These are phyloP conservation scores for Tetraselmis chui DNA, from an alignment of 139 green algal genomes.

Conservation along the genomic window DNA sequence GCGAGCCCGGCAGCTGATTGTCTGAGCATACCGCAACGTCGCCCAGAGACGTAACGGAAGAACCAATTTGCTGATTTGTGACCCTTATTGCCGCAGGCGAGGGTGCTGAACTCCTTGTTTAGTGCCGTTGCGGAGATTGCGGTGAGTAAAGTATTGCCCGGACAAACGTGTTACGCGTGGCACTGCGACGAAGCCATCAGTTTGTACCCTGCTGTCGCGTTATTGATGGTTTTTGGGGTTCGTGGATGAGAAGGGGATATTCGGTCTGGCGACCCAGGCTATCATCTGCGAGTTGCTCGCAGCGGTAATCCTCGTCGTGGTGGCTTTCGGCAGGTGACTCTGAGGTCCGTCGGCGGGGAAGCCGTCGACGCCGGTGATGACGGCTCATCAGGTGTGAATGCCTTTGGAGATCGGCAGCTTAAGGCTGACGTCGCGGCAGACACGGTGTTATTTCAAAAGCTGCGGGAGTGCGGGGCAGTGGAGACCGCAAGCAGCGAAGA, in stretches of 20 bases:
- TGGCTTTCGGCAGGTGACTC: not conserved
- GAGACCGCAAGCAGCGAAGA: slow-evolving; percentile 68
- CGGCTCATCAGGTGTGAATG: slow-evolving; percentile 32
- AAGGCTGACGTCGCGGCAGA: slow-evolving; percentile 64
- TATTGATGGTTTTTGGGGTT: not conserved
- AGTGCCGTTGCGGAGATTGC: slow-evolving; percentile 1
- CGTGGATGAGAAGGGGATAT: no score
- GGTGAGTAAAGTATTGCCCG: slow-evolving; percentile 5
- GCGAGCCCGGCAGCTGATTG: no score
- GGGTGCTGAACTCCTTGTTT: not conserved
- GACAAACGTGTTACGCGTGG: no score
- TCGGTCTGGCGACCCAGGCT: no score
- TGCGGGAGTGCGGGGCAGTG: slow-evolving; percentile 48
- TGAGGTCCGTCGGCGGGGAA: slow-evolving; percentile 2
- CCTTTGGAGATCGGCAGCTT: slow-evolving; percentile 57
- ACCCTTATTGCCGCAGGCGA: slow-evolving; percentile 4
- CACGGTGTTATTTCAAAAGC: slow-evolving; percentile 46
- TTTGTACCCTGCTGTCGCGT: slow-evolving; percentile 5
- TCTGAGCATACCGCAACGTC: no score
- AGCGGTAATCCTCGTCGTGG: no score
- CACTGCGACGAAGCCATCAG: no score
- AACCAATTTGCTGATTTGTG: no score
- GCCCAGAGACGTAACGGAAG: no score
- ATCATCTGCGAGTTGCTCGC: no score
- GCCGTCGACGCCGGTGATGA: slow-evolving; percentile 16